Base-by-base conservation (phyloP, 345 rosid species). In the Eucalyptus curtisii region DNA sequence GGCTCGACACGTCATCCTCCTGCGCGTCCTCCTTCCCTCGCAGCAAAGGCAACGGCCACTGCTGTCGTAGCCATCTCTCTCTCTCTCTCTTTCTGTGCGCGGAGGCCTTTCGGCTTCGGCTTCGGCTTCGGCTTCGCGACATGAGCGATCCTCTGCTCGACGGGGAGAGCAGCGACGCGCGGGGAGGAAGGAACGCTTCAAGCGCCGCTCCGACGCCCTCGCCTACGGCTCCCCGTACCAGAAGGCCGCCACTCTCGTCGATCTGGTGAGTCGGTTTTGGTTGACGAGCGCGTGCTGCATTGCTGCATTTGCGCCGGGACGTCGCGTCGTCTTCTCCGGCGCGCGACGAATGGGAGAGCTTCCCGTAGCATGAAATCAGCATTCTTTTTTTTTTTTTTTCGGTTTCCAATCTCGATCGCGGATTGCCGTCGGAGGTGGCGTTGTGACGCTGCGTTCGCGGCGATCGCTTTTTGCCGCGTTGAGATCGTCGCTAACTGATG, bases 201-300 rank as follows among this genome's bases (percentile, higher is more conserved):
- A 68, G 66, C 97, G 96, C 88, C 95, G 96, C 50, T 93, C 96
- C 80, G 94, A 95, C 64, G 99, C 99, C 53, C 95, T 97, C 89
- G 88, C 99, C 13, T 90, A 91, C 85, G 99, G 99, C 89, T 93
- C 98, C 59, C 91, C 92, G 61, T 96, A 88, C 88, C 98, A 97
- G 92, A 95, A 93, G 88, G 99, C 99, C 37, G 99, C 99, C 79
- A 97, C 99, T 10, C 97, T 97, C 76, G 99, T 97, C 90, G 99
- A 97, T 93, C 96, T 97, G 94, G 99, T 97, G 30, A 19, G 59
- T 86, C 24, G 22, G 87, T 20, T 52, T 31, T 9, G 24, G 79
- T 66, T 7, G 40, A 31, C 40, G 79, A 66, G 6, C 79, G 79
- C 33, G 79, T 14, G 8, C 9, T 66, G 20, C 79, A 15, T 66